Base-by-base conservation (phyloP, 176 grass and related monocot genomes). In the Aegilops tauschii region DNA sequence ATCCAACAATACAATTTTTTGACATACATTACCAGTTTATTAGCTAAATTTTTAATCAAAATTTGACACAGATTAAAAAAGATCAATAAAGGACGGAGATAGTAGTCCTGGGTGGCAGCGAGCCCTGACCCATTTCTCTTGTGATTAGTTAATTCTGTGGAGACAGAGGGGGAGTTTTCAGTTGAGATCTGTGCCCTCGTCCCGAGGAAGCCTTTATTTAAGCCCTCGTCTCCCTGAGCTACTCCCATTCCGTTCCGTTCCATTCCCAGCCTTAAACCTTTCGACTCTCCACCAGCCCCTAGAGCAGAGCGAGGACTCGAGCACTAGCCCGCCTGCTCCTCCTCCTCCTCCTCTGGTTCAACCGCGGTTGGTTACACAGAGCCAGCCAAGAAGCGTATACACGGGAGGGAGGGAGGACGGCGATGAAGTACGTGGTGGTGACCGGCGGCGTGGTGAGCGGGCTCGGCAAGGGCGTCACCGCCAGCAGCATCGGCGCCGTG, bases 401-500 rank as follows among this genome's bases (percentile, higher is more conserved):
- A n/a, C 18, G 17, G 3, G 65, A 1, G 36, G 36, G 32, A 34
- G 31, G 28, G 75, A 13, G 1, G 12, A 18, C 37, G 76, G 61
- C 87, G 83, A 98, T 98, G 95, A 98, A 98, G 92, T 98, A 98
- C 73, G 96, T 98, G 44, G 56, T 95, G 87, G 96, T 98, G 83
- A 95, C 93, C 5, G 96, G 96, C 9, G 96, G 96, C 5, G 96
- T 98, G 74, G 90, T 98, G 80, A 98, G 96, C 66, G 96, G 96
- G 6, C 90, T 98, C 80, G 96, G 96, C 74, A 98, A 98, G 84
- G 96, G 96, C 63, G 96, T 98, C 10, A 98, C 96, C 42, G 93
- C 93, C 21, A 98, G 96, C 85, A 94, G 96, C 88, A 93, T 98
- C 78, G 96, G 96, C 50, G 91, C 95, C 87, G 73, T 98, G 65